phyloP scores from a whole-genome alignment of 257 asterid genomes.

The Euphrasia confusa region DNA sequence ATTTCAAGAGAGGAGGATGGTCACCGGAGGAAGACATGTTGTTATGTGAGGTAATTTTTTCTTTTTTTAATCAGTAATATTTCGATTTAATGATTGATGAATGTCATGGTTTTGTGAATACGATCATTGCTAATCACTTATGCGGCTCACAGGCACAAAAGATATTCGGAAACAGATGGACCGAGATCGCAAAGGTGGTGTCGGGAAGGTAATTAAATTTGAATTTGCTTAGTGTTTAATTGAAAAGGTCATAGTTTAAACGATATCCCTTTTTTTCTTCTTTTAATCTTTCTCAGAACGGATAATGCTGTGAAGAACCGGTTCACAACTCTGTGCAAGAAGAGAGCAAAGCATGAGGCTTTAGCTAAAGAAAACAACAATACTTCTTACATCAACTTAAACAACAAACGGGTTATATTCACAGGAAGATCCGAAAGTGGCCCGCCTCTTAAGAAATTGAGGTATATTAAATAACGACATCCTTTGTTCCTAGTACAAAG shows the following conservation, averaged over 20 bases:
- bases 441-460: slow-evolving; percentile 60
- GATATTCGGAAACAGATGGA: slow-evolving; percentile 95
- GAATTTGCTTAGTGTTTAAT: slow-evolving; percentile 9
- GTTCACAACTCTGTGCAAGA: slow-evolving; percentile 93
- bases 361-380: slow-evolving; percentile 72
- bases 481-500: not conserved
- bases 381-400: slow-evolving; percentile 56
- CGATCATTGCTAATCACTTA: slow-evolving; percentile 24
- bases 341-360: slow-evolving; percentile 85
- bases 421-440: slow-evolving; percentile 48
- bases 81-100: too few relatives aligned
- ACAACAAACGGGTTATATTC: slow-evolving; percentile 80
- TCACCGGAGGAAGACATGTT: slow-evolving; percentile 98
- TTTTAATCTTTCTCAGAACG: slow-evolving; percentile 47
- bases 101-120: slow-evolving; percentile 4
- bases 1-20: slow-evolving; percentile 99
- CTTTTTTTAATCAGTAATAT: not conserved
- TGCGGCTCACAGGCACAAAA: slow-evolving; percentile 78
- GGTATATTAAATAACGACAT: slow-evolving; percentile 38
- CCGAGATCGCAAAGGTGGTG: slow-evolving; percentile 98
- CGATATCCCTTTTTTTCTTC: not conserved
- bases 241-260: slow-evolving; percentile 3
- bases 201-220: slow-evolving; percentile 79
- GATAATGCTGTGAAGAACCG: slow-evolving; percentile 99
- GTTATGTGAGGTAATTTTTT: slow-evolving; percentile 69